A percentile compares a stretch with the other conserved stretches of the same genome.
phyloP scores from a whole-genome alignment of 208 protist species.

The Crithidia mellificae region DNA sequence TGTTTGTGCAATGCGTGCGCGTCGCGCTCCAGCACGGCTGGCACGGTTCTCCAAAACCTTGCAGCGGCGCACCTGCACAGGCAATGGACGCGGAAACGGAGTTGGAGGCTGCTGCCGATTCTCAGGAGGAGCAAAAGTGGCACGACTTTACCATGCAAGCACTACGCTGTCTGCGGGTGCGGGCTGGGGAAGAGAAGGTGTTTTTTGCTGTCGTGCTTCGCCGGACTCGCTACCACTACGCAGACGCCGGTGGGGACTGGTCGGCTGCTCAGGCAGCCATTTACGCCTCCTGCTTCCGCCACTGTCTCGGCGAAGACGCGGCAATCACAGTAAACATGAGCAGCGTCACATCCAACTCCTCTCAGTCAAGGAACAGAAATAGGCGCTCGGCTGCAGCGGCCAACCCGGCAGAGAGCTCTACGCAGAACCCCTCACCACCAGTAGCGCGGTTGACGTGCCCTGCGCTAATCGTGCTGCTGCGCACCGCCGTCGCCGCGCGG shows the following conservation, averaged over 20 bases:
- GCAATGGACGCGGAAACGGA: neutral
- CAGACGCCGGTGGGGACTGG: conserved; percentile 24
- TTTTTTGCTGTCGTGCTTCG: conserved; percentile 16
- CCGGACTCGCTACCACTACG: conserved; percentile 19
- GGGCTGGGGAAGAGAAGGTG: neutral
- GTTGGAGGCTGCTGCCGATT: no score
- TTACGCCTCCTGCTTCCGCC: conserved; percentile 24
- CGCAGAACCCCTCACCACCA: no score
- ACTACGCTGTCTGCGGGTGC: conserved; percentile 16
- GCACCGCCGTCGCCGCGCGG: conserved; percentile 24
- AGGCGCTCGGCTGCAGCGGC: neutral
- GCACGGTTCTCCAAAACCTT: conserved; percentile 12
- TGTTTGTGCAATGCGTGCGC: conserved; percentile 30
- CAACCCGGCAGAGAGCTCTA: no score
- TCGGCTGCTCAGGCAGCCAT: conserved; percentile 19
- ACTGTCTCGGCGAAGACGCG: conserved; percentile 19
- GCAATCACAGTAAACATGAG: no score
- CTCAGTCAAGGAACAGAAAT: no score
- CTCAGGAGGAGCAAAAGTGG: neutral
- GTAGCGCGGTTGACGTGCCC: conserved; percentile 13
- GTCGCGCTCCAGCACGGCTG: conserved; percentile 23
- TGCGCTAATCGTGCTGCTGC: conserved; percentile 28
- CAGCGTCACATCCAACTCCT: no score
- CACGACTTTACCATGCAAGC: conserved; percentile 9
- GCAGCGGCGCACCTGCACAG: no score